Evolutionary conservation across 1,284 basidiomycete genomes (phyloP).

Genomic region (Wallemia ichthyophaga): DNA sequence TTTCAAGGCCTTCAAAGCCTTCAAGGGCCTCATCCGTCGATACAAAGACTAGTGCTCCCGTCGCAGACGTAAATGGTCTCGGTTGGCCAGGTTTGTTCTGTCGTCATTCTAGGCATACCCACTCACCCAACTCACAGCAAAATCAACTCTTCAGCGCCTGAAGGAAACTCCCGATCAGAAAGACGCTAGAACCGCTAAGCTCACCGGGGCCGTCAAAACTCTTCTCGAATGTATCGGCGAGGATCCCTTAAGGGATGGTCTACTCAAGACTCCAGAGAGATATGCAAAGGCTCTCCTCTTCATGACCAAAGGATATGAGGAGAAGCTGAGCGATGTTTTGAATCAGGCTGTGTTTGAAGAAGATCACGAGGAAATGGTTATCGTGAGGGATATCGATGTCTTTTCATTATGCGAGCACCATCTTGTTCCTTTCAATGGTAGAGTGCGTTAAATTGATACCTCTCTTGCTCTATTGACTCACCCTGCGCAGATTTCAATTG

Average conservation of each 20-base stretch:
- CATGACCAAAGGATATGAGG: slow-evolving; percentile 98
- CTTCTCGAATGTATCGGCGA: slow-evolving; percentile 94
- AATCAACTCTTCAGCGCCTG: slow-evolving; percentile 57
- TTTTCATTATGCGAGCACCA: slow-evolving; percentile 97
- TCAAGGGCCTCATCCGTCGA: not conserved
- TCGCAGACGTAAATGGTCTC: slow-evolving; percentile 58
- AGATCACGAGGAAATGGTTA: slow-evolving; percentile 98
- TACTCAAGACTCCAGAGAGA: slow-evolving; percentile 67
- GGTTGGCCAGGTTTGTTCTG: slow-evolving; percentile 54
- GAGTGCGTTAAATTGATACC: slow-evolving; percentile 26
- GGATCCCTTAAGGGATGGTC: slow-evolving; percentile 78
- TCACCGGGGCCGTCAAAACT: slow-evolving; percentile 58
- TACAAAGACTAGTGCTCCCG: slow-evolving; percentile 13
- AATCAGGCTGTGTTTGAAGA: slow-evolving; percentile 97
- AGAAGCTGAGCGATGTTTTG: slow-evolving; percentile 76
- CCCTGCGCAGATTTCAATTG: slow-evolving; percentile 28
- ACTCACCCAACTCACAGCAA: slow-evolving; percentile 25
- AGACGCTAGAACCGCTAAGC: slow-evolving; percentile 36
- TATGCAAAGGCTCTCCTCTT: slow-evolving; percentile 94
- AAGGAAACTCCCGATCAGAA: slow-evolving; percentile 46
- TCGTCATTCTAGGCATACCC: not conserved
- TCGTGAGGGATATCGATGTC: slow-evolving; percentile 90
- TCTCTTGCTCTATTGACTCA: slow-evolving; percentile 5
- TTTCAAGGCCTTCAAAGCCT: not conserved
- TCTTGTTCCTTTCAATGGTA: slow-evolving; percentile 91